Conservation (phyloP, 225 moss, liverwort and hornwort genomes). For the Antitrichia curtipendula region DNA sequence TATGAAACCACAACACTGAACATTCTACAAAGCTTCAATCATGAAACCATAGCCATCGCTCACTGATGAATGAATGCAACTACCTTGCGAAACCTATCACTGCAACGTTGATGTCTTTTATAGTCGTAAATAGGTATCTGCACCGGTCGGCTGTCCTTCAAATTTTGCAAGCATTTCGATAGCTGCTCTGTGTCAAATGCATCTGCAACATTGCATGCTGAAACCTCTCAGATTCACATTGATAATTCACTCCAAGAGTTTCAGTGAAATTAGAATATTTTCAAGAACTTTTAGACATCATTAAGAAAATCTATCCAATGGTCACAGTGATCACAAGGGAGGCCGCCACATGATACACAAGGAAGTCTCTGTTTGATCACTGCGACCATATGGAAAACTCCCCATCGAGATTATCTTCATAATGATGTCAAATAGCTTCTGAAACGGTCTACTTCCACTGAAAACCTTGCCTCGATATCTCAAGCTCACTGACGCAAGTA, state of each 20-base stretch:
- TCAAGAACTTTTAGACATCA: background rate
- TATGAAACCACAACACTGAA: background rate
- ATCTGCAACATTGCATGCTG: slow-evolving; percentile 12
- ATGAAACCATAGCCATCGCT: background rate
- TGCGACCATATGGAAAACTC: background rate
- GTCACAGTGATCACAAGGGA: background rate
- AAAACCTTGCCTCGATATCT: background rate
- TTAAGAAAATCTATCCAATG: background rate
- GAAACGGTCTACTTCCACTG: background rate
- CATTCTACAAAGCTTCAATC: background rate
- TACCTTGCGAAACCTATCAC: slow-evolving; percentile 64
- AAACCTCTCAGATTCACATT: background rate
- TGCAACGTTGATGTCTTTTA: slow-evolving; percentile 70
- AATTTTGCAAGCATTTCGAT: slow-evolving; percentile 56
- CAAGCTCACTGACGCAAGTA: background rate
- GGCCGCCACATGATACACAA: background rate
- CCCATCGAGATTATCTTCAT: background rate
- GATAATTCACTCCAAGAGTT: background rate
- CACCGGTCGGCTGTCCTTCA: slow-evolving; percentile 53
- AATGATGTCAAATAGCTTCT: background rate
- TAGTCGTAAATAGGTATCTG: slow-evolving; percentile 87
- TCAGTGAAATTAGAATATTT: background rate
- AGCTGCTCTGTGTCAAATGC: slow-evolving; percentile 92
- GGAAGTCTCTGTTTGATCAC: background rate
- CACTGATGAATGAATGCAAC: background rate